Percentiles rank a stretch among this genome's conserved stretches.
These are phyloP conservation scores for Starmerella bombi DNA, from an alignment of 805 yeast species.

Conservation along the genomic window DNA sequence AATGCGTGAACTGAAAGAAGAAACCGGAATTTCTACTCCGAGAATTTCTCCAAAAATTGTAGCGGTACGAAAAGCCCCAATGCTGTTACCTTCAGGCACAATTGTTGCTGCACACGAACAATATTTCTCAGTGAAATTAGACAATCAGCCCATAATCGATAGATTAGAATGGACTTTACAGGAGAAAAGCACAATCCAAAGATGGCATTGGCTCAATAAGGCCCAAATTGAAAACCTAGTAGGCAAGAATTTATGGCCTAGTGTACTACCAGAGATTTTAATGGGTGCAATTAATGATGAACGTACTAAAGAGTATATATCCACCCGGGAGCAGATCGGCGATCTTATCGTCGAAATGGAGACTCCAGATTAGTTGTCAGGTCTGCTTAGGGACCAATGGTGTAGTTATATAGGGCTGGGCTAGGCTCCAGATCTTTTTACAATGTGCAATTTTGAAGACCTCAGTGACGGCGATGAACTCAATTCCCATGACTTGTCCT, in stretches of 20 bases:
- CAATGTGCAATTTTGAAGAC: constrained; percentile 9
- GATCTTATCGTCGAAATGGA: constrained; percentile 7
- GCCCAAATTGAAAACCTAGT: constrained; percentile 6
- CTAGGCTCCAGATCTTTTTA: too few relatives aligned
- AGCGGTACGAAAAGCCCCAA: constrained; percentile 17
- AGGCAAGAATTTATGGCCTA: constrained; percentile 16
- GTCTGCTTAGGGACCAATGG: too few relatives aligned
- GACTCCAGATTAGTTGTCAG: too few relatives aligned
- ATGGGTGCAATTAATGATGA: constrained; percentile 1
- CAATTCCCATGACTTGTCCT: constrained; percentile 14
- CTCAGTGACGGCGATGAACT: constrained; percentile 8
- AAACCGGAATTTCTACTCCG: constrained; percentile 14
- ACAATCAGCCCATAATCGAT: constrained; percentile 3
- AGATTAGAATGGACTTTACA: constrained; percentile 11
- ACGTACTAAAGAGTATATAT: constrained; percentile 5
- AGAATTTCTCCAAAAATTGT: constrained; percentile 3
- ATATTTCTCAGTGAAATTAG: constrained; percentile 11
- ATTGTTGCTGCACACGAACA: constrained; percentile 16
- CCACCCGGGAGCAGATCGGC: constrained; percentile 15
- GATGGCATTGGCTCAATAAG: constrained; percentile 10
- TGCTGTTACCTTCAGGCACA: constrained; percentile 11
- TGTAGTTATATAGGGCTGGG: too few relatives aligned
- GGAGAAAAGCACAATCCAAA: constrained; percentile 10
- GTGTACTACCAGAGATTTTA: constrained; percentile 10
- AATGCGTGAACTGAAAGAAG: constrained; percentile 17